These are phyloP conservation scores for Beverwykella pulmonaria DNA, from an alignment of 495 filamentous ascomycete species.

Conservation along the genomic window DNA sequence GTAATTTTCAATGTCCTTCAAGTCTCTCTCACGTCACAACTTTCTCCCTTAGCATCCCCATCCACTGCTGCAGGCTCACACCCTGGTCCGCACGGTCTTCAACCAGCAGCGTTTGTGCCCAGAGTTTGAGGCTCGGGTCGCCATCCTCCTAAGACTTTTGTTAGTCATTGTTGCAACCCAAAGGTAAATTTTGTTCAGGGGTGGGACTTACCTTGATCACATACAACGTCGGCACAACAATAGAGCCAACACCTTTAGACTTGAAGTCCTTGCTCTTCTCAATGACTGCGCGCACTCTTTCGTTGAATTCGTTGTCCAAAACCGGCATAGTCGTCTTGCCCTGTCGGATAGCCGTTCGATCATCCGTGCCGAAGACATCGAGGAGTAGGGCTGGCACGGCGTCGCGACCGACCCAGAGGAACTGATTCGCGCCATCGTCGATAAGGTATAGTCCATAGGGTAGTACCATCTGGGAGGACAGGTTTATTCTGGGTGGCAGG, in stretches of 20 bases:
- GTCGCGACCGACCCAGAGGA: slow-evolving; percentile 94
- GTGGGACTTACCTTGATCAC: slow-evolving; percentile 62
- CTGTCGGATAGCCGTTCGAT: slow-evolving; percentile 79
- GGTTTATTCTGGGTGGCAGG: slow-evolving; percentile 80
- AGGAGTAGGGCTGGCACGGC: slow-evolving; percentile 83
- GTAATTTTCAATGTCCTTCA: neutral
- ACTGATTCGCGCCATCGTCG: slow-evolving; percentile 96
- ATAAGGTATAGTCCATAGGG: slow-evolving; percentile 96
- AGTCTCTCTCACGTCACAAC: slow-evolving; percentile 50
- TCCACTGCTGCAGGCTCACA: slow-evolving; percentile 88
- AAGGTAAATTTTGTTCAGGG: neutral
- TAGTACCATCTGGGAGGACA: slow-evolving; percentile 85
- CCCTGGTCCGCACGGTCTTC: slow-evolving; percentile 95
- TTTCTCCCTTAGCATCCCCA: slow-evolving; percentile 92
- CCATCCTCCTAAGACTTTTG: slow-evolving; percentile 69
- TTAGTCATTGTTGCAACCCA: neutral
- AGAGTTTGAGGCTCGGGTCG: slow-evolving; percentile 90
- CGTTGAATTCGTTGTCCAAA: slow-evolving; percentile 94
- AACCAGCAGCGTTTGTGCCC: slow-evolving; percentile 94
- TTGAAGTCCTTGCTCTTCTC: slow-evolving; percentile 89
- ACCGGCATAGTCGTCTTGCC: slow-evolving; percentile 86
- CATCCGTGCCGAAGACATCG: slow-evolving; percentile 86
- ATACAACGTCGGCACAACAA: slow-evolving; percentile 88
- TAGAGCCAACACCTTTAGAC: slow-evolving; percentile 83
- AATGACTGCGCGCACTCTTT: slow-evolving; percentile 83